Conservation (phyloP, 441 rosid genomes). For the Populus tomentosa region DNA sequence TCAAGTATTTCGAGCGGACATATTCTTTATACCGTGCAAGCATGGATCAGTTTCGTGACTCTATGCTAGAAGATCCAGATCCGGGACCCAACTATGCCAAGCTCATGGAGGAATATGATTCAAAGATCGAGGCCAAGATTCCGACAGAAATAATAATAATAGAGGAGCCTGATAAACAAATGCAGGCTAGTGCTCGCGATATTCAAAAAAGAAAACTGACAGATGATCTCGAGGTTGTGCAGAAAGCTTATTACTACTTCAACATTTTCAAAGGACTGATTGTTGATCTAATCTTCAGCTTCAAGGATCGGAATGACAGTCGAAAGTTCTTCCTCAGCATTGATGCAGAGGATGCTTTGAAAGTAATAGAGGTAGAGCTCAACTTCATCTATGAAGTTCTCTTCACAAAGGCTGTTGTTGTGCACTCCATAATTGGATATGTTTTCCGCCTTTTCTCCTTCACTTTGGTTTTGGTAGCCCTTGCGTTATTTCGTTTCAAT, state of each 20-base stretch:
- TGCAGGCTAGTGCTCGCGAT: background rate
- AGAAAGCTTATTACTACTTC: conserved; percentile 30
- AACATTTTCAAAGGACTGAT: conserved; percentile 33
- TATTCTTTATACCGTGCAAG: conserved; percentile 54
- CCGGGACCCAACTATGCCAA: conserved; percentile 48
- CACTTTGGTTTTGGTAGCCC: conserved; percentile 22
- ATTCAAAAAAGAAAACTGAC: background rate
- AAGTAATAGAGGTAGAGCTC: conserved; percentile 53
- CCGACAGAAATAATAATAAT: conserved; percentile 28
- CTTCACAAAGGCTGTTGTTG: conserved; percentile 39
- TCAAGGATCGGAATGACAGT: conserved; percentile 28
- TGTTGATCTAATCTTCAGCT: conserved; percentile 7
- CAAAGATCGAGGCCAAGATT: conserved; percentile 26
- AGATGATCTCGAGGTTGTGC: conserved; percentile 27
- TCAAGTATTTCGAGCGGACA: conserved; percentile 51
- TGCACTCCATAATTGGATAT: conserved; percentile 26
- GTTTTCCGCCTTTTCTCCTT: conserved; percentile 27
- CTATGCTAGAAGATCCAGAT: conserved; percentile 37
- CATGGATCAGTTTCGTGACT: conserved; percentile 42
- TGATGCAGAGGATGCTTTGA: conserved; percentile 27
- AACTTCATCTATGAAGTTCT: conserved; percentile 51
- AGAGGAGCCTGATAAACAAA: conserved; percentile 31
- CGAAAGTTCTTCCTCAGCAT: conserved; percentile 27
- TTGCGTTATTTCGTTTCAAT: conserved; percentile 22
- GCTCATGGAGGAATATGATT: conserved; percentile 47